A percentile compares a stretch with the other conserved stretches of the same genome.
These are phyloP conservation scores for Hawksworthiomyces lignivorus DNA, from an alignment of 2,329 filamentous ascomycete species.

Conservation along the genomic window DNA sequence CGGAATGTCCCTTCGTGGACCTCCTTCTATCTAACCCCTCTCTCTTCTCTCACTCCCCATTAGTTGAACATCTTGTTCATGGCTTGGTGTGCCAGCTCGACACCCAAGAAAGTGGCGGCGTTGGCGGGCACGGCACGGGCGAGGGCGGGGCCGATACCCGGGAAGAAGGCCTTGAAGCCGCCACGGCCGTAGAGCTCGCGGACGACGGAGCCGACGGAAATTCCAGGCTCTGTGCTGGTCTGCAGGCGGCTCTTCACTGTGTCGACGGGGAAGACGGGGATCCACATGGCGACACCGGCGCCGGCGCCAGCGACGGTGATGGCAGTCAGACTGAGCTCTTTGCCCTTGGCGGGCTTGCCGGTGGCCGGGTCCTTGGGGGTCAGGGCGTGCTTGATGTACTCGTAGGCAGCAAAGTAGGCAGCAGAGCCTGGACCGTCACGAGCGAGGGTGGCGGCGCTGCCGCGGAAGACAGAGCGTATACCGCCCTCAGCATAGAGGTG, in stretches of 20 bases:
- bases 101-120: constrained; percentile 85
- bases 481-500: constrained; percentile 91
- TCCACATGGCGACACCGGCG: constrained; percentile 98
- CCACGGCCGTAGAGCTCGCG: constrained; percentile 74
- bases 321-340: constrained; percentile 72
- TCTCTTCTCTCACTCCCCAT: too few relatives aligned
- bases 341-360: constrained; percentile 55
- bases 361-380: constrained; percentile 72
- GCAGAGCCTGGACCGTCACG: constrained; percentile 89
- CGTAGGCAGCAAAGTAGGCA: constrained; percentile 95
- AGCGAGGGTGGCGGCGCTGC: constrained; percentile 81
- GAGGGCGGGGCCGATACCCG: constrained; percentile 87
- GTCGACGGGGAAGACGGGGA: constrained; percentile 94
- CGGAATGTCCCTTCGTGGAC: too few relatives aligned
- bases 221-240: constrained; percentile 71
- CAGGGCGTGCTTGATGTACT: constrained; percentile 81
- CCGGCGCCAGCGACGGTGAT: constrained; percentile 81
- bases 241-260: constrained; percentile 93
- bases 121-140: constrained; percentile 92
- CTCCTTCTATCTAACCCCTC: too few relatives aligned
- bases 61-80: constrained; percentile 68
- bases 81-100: constrained; percentile 74
- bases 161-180: constrained; percentile 90
- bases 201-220: constrained; percentile 73
- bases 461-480: constrained; percentile 84